Evolutionary conservation across 148 eudicot species (phyloP).

Genomic region (Amaranthus hypochondriacus): DNA sequence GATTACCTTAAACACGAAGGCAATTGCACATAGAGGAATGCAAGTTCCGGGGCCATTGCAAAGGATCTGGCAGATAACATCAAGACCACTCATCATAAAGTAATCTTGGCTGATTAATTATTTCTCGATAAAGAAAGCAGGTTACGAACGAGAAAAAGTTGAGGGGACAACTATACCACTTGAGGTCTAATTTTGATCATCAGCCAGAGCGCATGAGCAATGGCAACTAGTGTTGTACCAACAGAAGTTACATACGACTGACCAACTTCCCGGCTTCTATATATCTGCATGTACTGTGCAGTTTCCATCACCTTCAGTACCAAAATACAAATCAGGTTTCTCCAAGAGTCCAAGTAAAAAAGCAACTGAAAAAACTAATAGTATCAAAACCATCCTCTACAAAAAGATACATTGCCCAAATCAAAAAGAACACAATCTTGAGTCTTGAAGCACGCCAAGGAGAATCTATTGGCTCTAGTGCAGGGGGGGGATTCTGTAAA

Average conservation of each 20-base stretch:
- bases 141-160: background rate
- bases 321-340: slow-evolving; percentile 14
- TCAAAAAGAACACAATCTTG: background rate
- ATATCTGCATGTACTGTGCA: slow-evolving; percentile 72
- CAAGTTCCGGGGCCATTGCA: slow-evolving; percentile 98
- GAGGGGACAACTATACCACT: slow-evolving; percentile 48
- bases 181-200: slow-evolving; percentile 85
- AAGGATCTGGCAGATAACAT: slow-evolving; percentile 46
- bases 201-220: slow-evolving; percentile 76
- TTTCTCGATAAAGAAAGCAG: no score
- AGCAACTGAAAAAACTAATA: background rate
- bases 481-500: background rate
- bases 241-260: slow-evolving; percentile 88
- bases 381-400: background rate
- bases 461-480: background rate
- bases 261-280: slow-evolving; percentile 90
- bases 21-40: slow-evolving; percentile 71
- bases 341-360: background rate
- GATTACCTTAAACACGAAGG: slow-evolving; percentile 74
- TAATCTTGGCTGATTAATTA: no score
- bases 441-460: background rate
- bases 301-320: slow-evolving; percentile 38
- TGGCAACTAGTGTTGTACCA: slow-evolving; percentile 73
- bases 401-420: background rate
- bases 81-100: background rate